A percentile compares a stretch with the other conserved stretches of the same genome.
Conservation (phyloP, 352 stramenopile species). For the Globisporangium nunn region DNA sequence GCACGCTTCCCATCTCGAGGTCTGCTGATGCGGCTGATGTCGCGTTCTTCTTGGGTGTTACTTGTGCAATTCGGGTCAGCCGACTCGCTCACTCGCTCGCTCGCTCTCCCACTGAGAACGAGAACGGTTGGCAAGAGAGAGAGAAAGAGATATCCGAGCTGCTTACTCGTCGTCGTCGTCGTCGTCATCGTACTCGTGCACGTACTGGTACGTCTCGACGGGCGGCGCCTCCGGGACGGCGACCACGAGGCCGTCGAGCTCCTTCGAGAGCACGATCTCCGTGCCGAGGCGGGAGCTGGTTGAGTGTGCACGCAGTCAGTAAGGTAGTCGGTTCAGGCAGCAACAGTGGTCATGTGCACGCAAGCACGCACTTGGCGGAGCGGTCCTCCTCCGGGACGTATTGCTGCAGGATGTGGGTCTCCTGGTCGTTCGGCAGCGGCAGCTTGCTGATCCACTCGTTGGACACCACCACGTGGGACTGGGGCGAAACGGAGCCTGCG, state of each 20-base stretch:
- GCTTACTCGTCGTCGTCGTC: constrained; percentile 36
- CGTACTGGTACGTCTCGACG: constrained; percentile 80
- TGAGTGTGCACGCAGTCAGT: not conserved
- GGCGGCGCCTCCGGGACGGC: constrained; percentile 78
- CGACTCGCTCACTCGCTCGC: not conserved
- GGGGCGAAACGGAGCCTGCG: constrained; percentile 51
- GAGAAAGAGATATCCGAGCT: not conserved
- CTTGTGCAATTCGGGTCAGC: not conserved
- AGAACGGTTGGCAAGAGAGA: not conserved
- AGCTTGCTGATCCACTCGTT: constrained; percentile 87
- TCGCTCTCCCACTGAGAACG: not conserved
- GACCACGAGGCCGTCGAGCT: constrained; percentile 83
- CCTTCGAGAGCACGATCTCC: constrained; percentile 83
- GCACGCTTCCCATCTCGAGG: not conserved
- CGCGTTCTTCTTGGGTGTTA: not conserved
- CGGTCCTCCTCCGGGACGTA: constrained; percentile 80
- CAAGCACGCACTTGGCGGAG: constrained; percentile 54
- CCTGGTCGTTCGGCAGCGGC: constrained; percentile 50
- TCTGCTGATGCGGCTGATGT: not conserved
- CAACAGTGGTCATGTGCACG: not conserved
- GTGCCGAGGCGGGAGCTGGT: constrained; percentile 75
- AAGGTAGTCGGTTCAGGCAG: not conserved
- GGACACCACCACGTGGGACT: constrained; percentile 84
- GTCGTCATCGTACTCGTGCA: constrained; percentile 84
- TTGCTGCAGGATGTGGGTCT: constrained; percentile 65